phyloP scores from a whole-genome alignment of 371 early-diverging fungal genomes.

The Apophysomyces trapeziformis region DNA sequence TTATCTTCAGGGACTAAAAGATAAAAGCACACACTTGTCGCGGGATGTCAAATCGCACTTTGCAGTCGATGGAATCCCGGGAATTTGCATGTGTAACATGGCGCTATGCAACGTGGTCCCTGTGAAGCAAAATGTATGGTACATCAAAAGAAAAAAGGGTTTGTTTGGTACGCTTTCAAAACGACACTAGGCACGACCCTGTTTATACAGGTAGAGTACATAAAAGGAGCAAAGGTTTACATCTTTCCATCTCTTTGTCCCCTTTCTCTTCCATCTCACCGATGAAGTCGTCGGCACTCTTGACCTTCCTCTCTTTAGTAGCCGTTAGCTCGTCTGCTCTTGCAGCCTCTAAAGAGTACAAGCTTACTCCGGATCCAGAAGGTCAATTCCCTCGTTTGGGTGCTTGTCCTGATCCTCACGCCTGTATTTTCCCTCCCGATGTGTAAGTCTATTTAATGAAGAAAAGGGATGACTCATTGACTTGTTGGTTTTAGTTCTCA shows the following conservation, averaged over 20 bases:
- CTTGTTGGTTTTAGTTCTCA: slow-evolving; percentile 38
- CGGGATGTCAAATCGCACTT: background rate
- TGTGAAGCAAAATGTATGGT: background rate
- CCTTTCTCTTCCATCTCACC: background rate
- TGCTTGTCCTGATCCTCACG: slow-evolving; percentile 59
- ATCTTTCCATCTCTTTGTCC: background rate
- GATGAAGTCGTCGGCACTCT: slow-evolving; percentile 7
- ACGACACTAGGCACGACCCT: background rate
- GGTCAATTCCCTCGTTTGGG: slow-evolving; percentile 63
- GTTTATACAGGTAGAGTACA: background rate
- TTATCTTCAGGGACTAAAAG: background rate
- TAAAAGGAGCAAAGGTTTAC: background rate
- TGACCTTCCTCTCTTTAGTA: slow-evolving; percentile 22
- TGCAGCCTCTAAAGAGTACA: slow-evolving; percentile 19
- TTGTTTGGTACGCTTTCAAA: background rate
- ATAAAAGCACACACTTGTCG: background rate
- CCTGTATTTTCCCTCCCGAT: slow-evolving; percentile 62
- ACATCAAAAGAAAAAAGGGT: background rate
- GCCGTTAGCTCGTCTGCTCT: slow-evolving; percentile 26
- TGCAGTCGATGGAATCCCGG: background rate
- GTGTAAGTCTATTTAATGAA: slow-evolving; percentile 37
- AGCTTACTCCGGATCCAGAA: slow-evolving; percentile 41
- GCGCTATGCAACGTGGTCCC: background rate
- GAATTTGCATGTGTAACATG: slow-evolving; percentile 2
- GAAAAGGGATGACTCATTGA: too few species aligned